Evolutionary conservation across 78 protist genomes (phyloP).

Genomic region (Ministeria vibrans): DNA sequence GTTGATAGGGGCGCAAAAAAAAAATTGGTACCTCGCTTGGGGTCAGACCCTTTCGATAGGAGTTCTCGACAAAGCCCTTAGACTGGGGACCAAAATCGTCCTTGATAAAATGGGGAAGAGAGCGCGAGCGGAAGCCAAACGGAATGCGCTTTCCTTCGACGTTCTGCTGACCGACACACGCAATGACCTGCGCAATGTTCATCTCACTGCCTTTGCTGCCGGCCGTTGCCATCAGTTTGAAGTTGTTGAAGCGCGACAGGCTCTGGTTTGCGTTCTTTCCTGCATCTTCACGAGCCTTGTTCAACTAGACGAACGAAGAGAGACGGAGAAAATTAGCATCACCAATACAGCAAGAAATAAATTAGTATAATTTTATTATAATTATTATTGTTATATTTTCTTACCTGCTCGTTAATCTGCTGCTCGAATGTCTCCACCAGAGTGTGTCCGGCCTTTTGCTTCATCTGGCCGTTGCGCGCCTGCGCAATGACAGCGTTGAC

Average conservation of each 20-base stretch:
- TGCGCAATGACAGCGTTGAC: conserved; percentile 57
- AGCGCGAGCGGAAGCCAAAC: conserved; percentile 87
- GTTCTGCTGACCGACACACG: conserved; percentile 99
- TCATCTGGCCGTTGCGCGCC: conserved; percentile 61
- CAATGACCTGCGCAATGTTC: conserved; percentile 96
- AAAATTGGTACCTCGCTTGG: conserved; percentile 97
- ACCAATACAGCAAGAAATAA: too few species aligned
- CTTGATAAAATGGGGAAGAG: conserved; percentile 98
- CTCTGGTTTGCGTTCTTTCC: conserved; percentile 37
- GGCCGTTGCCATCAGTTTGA: conserved; percentile 89
- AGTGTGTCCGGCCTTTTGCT: conserved; percentile 87
- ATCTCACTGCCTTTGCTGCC: conserved; percentile 98
- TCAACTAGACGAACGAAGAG: too few species aligned
- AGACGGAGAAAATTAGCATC: too few species aligned
- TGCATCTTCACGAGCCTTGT: conserved; percentile 86
- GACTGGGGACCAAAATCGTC: conserved; percentile 88
- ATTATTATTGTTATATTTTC: too few species aligned
- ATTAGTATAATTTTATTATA: too few species aligned
- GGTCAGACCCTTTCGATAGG: conserved; percentile 91
- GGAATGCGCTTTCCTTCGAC: conserved; percentile 99
- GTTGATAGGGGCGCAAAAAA: too few species aligned
- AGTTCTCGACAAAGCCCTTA: conserved; percentile 95
- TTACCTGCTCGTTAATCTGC: conserved; percentile 85
- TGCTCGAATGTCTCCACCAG: conserved; percentile 86
- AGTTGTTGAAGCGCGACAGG: conserved; percentile 59